These are phyloP conservation scores for Arachis hypogaea DNA, from an alignment of 306 rosid genomes.

Conservation along the genomic window DNA sequence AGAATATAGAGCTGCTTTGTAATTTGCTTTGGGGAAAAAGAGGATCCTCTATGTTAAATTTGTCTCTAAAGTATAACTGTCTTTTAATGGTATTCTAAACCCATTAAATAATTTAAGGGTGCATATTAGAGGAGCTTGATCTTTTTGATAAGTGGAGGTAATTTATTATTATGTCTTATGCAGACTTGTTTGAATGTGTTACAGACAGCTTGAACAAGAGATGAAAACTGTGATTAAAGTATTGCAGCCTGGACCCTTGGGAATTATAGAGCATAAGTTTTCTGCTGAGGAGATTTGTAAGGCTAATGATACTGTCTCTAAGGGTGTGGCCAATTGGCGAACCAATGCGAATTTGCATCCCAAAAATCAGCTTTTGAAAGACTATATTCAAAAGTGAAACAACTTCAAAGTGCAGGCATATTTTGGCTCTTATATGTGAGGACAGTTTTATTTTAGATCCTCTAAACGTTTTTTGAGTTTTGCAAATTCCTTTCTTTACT, in stretches of 20 bases:
- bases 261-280: slow-evolving; percentile 83
- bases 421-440: background rate
- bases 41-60: too few relatives aligned
- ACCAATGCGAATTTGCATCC: slow-evolving; percentile 54
- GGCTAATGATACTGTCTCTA: slow-evolving; percentile 64
- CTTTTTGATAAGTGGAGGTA: background rate
- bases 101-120: background rate
- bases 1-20: too few relatives aligned
- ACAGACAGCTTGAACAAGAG: slow-evolving; percentile 83
- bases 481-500: slow-evolving; percentile 9
- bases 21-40: too few relatives aligned
- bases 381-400: slow-evolving; percentile 55
- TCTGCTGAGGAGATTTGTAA: slow-evolving; percentile 67
- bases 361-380: slow-evolving; percentile 51
- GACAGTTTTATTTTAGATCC: slow-evolving; percentile 4
- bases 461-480: background rate
- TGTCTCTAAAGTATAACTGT: too few relatives aligned
- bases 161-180: slow-evolving; percentile 9
- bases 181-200: slow-evolving; percentile 20
- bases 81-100: background rate
- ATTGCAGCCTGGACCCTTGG: slow-evolving; percentile 94
- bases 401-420: slow-evolving; percentile 1
- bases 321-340: slow-evolving; percentile 78
- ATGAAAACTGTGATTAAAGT: slow-evolving; percentile 84
- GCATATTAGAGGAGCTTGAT: background rate